Percentiles rank a stretch among this genome's conserved stretches.
These are phyloP conservation scores for Candida maltosa DNA, from an alignment of 805 yeast species.

Conservation along the genomic window DNA sequence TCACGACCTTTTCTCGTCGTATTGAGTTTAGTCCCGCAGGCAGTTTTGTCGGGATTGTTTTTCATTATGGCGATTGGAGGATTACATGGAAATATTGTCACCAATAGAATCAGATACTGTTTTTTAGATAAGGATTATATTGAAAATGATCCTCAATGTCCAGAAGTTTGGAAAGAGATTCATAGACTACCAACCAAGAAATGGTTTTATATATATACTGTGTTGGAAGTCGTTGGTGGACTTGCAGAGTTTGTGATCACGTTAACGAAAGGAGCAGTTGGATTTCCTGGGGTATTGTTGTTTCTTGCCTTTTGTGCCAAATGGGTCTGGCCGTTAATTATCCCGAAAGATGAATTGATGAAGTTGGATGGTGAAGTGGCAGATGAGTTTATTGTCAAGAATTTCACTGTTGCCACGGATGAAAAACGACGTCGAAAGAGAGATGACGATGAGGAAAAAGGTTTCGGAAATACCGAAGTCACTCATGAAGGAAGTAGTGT, in stretches of 20 bases:
- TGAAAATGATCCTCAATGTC: conserved; percentile 32
- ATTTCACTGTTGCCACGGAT: conserved; percentile 24
- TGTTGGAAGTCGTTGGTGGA: conserved; percentile 62
- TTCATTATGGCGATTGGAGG: conserved; percentile 92
- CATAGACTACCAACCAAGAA: conserved; percentile 28
- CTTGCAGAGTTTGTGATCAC: conserved; percentile 83
- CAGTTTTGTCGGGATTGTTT: conserved; percentile 87
- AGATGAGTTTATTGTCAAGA: conserved; percentile 51
- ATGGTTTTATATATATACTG: conserved; percentile 55
- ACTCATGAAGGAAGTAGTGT: no score
- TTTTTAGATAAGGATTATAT: conserved; percentile 52
- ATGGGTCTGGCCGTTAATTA: conserved; percentile 58
- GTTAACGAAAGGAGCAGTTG: conserved; percentile 86
- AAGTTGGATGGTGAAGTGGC: conserved; percentile 67
- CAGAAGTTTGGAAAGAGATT: conserved; percentile 30
- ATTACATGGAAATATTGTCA: conserved; percentile 61
- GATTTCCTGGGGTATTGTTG: conserved; percentile 84
- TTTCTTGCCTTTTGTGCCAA: conserved; percentile 62
- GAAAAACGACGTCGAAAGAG: conserved; percentile 4
- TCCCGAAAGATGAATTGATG: conserved; percentile 58
- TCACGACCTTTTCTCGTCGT: conserved; percentile 80
- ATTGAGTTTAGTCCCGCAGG: conserved; percentile 84
- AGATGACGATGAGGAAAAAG: conserved; percentile 4
- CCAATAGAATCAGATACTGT: conserved; percentile 59
- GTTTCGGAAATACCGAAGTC: no score